Base-by-base conservation (phyloP, 2,329 filamentous ascomycete genomes). In the Colletotrichum abscissum region DNA sequence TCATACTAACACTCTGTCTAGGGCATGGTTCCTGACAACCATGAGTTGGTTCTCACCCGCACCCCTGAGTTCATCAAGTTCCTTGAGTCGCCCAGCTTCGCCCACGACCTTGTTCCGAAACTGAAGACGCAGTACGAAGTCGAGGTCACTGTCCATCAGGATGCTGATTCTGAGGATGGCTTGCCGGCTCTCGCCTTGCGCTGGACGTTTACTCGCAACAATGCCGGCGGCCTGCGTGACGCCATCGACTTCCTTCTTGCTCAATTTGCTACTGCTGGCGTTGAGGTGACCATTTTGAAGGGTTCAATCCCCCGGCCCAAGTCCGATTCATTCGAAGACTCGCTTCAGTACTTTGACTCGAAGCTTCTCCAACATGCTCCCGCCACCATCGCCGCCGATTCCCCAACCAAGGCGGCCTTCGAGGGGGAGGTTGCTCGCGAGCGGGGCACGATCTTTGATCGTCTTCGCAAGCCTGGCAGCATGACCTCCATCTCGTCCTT, bases 321-420 rank as follows among this genome's bases (percentile, higher is more conserved):
- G 86, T 98, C 97, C 1, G 97, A 99, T 82, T 98, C 97, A 0
- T 99, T 99, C 76, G 97, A 99, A 81, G 96, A 99, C 78, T 97
- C 96, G 8, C 88, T 98, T 65, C 96, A 95, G 70, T 98, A 95
- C 86, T 99, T 99, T 80, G 94, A 98, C 81, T 98, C 96, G 2
- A 98, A 98, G 85, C 89, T 99, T 58, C 90, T 99, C 67, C 97
- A 98, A 83, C 95, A 97, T 78, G 95, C 96, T 4, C 95, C 96
- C 46, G 90, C 93, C 5, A 90, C 94, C 1, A 88, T 95, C 22
- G 90, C 91, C 16, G 95, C 94, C 4, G 96, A 98, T 81, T 98
- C 95, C 26, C 96, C 95, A 1, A 96, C 95, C 66, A 95, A 95
- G 78, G 90, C 92, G 64, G 93, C 90, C 63, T 98, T 98, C 79